phyloP scores from a whole-genome alignment of 163 green algal genomes.

The Prototheca wickerhamii region DNA sequence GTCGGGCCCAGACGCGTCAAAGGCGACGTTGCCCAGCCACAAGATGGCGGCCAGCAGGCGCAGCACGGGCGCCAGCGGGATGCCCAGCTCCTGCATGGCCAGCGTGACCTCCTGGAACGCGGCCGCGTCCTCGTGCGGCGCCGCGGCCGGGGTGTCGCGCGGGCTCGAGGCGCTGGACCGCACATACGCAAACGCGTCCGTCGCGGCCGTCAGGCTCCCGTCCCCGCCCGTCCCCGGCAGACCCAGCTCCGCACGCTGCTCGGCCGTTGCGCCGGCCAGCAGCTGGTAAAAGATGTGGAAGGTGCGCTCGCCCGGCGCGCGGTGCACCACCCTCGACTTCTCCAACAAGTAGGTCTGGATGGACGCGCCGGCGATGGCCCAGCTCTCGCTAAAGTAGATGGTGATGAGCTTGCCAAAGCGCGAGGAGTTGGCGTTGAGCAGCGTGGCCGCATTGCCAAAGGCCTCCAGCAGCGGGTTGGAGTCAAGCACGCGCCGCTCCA shows the following conservation, averaged over 20 bases:
- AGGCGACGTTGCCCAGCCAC: conserved; percentile 90
- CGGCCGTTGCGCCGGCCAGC: conserved; percentile 10
- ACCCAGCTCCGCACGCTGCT: conserved; percentile 30
- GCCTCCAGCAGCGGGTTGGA: conserved; percentile 92
- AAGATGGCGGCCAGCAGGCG: conserved; percentile 81
- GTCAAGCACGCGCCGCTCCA: conserved; percentile 57
- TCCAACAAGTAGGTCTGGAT: conserved; percentile 95
- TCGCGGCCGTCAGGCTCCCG: no score
- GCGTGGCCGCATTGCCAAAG: conserved; percentile 93
- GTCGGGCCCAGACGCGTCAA: conserved; percentile 46
- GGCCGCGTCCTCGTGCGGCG: conserved; percentile 48
- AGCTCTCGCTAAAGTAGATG: conserved; percentile 61
- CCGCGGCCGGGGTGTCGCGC: background rate
- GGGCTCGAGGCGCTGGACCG: no score
- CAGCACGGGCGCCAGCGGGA: conserved; percentile 57
- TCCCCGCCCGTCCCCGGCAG: no score
- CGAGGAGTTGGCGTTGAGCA: conserved; percentile 79
- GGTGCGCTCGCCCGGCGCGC: conserved; percentile 64
- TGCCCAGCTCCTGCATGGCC: conserved; percentile 64
- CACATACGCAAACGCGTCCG: conserved; percentile 41
- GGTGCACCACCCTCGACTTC: conserved; percentile 63
- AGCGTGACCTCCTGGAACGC: conserved; percentile 53
- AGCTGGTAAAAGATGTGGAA: conserved; percentile 95
- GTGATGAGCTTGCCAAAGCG: conserved; percentile 88
- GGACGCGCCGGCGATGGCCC: conserved; percentile 71